These are phyloP conservation scores for Flaveria sonorensis DNA, from an alignment of 129 eudicot genomes.

Conservation along the genomic window DNA sequence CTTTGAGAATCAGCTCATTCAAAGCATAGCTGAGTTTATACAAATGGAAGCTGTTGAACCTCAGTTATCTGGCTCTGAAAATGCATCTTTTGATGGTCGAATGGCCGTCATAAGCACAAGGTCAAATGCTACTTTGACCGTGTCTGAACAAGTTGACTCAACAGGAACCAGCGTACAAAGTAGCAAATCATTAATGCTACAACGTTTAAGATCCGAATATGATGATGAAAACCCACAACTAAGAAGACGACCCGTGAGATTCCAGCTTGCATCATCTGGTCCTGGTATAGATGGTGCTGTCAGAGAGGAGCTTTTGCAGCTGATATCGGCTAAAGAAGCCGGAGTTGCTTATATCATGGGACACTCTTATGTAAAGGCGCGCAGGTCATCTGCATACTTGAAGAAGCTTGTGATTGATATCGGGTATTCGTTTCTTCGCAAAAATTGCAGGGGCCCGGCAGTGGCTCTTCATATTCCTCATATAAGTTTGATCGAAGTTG, in stretches of 20 bases:
- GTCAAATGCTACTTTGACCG: conserved; percentile 55
- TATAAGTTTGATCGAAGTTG: conserved; percentile 94
- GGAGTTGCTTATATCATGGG: conserved; percentile 98
- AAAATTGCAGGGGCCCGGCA: conserved; percentile 87
- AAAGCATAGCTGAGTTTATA: conserved; percentile 87
- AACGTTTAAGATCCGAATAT: conserved; percentile 68
- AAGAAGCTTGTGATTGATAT: conserved; percentile 79
- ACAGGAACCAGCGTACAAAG: conserved; percentile 53
- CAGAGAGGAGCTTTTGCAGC: conserved; percentile 71
- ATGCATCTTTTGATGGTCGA: conserved; percentile 72
- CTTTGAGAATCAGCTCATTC: conserved; percentile 76
- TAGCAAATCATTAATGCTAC: conserved; percentile 77
- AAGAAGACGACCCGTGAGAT: conserved; percentile 70
- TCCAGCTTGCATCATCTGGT: conserved; percentile 55
- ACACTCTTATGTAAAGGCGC: conserved; percentile 88
- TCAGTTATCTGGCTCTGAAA: conserved; percentile 63
- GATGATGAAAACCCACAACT: conserved; percentile 78
- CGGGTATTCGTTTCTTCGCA: conserved; percentile 82
- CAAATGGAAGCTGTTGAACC: conserved; percentile 95
- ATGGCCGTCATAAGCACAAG: conserved; percentile 93
- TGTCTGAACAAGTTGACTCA: conserved; percentile 51
- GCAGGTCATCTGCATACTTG: conserved; percentile 70
- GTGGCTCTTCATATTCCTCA: conserved; percentile 97
- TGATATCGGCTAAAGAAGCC: conserved; percentile 88
- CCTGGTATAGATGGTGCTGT: conserved; percentile 65